Evolutionary conservation across 176 grass and related monocot genomes (phyloP).

Genomic region (Phragmites australis): DNA sequence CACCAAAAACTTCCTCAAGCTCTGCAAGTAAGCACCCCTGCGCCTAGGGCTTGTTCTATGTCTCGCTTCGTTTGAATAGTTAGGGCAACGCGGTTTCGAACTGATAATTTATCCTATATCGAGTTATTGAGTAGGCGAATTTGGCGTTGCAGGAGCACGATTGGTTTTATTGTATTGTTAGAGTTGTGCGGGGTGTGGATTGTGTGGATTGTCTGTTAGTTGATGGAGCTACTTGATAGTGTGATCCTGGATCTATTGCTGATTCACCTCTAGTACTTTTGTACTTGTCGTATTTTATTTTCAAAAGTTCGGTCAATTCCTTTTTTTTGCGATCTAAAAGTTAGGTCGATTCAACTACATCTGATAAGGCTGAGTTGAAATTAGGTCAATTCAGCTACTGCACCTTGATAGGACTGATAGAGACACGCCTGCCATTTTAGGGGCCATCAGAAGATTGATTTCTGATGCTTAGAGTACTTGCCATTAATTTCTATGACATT

Average conservation of each 20-base stretch:
- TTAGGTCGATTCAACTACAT: no score
- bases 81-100: not conserved
- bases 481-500: not conserved
- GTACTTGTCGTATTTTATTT: not conserved
- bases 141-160: not conserved
- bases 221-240: not conserved
- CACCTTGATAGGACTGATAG: not conserved
- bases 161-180: not conserved
- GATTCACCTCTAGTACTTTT: not conserved
- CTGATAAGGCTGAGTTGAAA: not conserved
- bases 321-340: no score
- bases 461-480: not conserved
- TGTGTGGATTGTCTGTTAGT: not conserved
- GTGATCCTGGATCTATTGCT: not conserved
- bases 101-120: no score
- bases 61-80: not conserved
- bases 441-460: not conserved
- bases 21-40: conserved; percentile 66
- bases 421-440: not conserved
- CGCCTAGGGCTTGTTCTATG: not conserved
- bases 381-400: not conserved
- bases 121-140: not conserved
- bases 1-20: conserved; percentile 97
- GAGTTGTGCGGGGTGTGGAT: not conserved
- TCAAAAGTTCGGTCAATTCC: no score